These are phyloP conservation scores for Metschnikowia santaceciliae DNA, from an alignment of 805 yeast genomes.

Conservation along the genomic window DNA sequence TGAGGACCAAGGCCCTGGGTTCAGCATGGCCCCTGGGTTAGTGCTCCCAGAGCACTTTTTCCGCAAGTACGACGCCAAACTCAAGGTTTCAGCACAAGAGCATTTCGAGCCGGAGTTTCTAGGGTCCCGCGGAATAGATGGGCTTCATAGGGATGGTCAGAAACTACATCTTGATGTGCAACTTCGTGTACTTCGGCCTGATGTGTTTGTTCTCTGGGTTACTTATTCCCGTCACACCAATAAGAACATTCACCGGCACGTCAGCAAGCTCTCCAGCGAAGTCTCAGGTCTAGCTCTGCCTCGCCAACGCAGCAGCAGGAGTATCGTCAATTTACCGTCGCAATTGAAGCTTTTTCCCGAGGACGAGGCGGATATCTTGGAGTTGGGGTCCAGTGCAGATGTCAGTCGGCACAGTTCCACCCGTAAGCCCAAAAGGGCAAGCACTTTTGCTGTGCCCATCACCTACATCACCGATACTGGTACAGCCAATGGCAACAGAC, in stretches of 20 bases:
- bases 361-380: slow-evolving; percentile 28
- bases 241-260: slow-evolving; percentile 22
- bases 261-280: slow-evolving; percentile 20
- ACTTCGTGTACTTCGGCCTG: slow-evolving; percentile 60
- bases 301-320: slow-evolving; percentile 6
- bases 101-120: slow-evolving; percentile 49
- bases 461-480: slow-evolving; percentile 13
- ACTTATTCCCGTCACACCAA: slow-evolving; percentile 62
- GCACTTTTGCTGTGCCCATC: slow-evolving; percentile 28
- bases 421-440: slow-evolving; percentile 25
- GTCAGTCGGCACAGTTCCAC: slow-evolving; percentile 35
- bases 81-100: slow-evolving; percentile 16
- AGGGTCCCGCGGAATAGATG: slow-evolving; percentile 64
- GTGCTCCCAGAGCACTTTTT: slow-evolving; percentile 91
- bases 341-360: slow-evolving; percentile 49
- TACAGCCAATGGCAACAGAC: not conserved
- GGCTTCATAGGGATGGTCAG: slow-evolving; percentile 67
- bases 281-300: slow-evolving; percentile 10
- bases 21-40: slow-evolving; percentile 51
- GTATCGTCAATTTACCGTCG: slow-evolving; percentile 43
- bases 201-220: slow-evolving; percentile 72
- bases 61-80: slow-evolving; percentile 57
- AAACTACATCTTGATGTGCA: slow-evolving; percentile 70
- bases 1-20: slow-evolving; percentile 21
- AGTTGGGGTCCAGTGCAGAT: slow-evolving; percentile 25